Percentiles rank a stretch among this genome's conserved stretches.
Conservation (phyloP, 108 stramenopile species). For the Nannochloropsis gaditana region DNA sequence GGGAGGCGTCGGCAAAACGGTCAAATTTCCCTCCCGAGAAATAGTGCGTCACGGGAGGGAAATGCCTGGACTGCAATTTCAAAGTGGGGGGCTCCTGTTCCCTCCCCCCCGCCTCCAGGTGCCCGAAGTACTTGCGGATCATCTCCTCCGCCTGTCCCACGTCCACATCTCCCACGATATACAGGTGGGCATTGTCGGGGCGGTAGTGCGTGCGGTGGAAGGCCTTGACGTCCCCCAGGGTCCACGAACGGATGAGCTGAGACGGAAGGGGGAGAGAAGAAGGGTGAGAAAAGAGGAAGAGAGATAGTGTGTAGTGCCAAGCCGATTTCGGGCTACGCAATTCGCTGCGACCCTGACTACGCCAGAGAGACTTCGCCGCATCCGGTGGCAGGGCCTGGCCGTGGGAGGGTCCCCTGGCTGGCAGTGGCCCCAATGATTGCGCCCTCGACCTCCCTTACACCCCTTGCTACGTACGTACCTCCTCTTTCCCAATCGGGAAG, state of each 20-base stretch:
- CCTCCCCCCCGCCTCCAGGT: constrained; percentile 31
- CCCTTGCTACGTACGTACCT: background rate
- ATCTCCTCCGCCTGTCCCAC: constrained; percentile 65
- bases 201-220: constrained; percentile 95
- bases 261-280: background rate
- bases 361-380: too few relatives aligned
- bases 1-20: background rate
- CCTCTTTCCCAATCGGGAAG: constrained; percentile 95
- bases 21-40: constrained; percentile 46
- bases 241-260: constrained; percentile 74
- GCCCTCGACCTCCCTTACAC: background rate
- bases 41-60: constrained; percentile 56
- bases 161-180: constrained; percentile 89
- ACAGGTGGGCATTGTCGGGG: constrained; percentile 93
- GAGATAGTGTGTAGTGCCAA: background rate
- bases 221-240: constrained; percentile 78
- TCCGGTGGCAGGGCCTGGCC: background rate
- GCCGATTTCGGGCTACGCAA: too few relatives aligned
- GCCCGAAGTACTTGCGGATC: constrained; percentile 78
- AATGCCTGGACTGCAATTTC: constrained; percentile 47
- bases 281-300: background rate
- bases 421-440: background rate
- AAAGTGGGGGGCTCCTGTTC: constrained; percentile 37
- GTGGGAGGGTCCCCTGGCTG: background rate
- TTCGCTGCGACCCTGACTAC: too few relatives aligned